These are phyloP conservation scores for Tubosaeta sp. DNA, from an alignment of 768 basidiomycete genomes.

Conservation along the genomic window DNA sequence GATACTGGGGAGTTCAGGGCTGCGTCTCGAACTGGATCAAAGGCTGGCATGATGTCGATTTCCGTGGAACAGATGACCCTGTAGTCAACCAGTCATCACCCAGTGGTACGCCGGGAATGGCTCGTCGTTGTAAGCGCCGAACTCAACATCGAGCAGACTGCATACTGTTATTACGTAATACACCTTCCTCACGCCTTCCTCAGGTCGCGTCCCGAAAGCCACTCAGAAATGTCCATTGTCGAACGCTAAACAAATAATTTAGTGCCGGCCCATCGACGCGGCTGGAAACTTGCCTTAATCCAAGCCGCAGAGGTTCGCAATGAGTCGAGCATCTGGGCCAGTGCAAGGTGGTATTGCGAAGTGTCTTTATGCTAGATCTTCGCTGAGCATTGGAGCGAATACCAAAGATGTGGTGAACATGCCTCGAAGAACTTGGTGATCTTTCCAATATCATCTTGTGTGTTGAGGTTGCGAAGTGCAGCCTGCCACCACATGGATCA, in stretches of 20 bases:
- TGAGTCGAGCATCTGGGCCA: conserved; percentile 66
- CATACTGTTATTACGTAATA: conserved; percentile 15
- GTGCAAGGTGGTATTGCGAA: conserved; percentile 59
- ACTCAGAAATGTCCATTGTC: conserved; percentile 49
- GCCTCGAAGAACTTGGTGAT: conserved; percentile 76
- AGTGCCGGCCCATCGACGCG: not conserved
- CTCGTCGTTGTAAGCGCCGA: conserved; percentile 9
- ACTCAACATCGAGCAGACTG: not conserved
- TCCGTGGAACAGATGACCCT: not conserved
- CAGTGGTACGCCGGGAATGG: not conserved
- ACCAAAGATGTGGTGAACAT: conserved; percentile 12
- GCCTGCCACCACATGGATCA: conserved; percentile 24
- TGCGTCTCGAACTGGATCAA: conserved; percentile 87
- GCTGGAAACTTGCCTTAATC: conserved; percentile 48
- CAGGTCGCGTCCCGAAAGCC: conserved; percentile 36
- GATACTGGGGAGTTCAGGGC: conserved; percentile 73
- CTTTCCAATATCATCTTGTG: conserved; percentile 58
- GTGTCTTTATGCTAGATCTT: conserved; percentile 55
- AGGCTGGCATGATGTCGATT: conserved; percentile 37
- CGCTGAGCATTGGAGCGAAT: not conserved
- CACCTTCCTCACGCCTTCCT: not conserved
- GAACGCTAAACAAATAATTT: conserved; percentile 43
- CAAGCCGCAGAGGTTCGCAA: conserved; percentile 58
- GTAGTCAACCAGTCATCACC: conserved; percentile 15
- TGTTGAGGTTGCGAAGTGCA: conserved; percentile 49